These are phyloP conservation scores for Metarhizium anisopliae DNA, from an alignment of 2,329 filamentous ascomycete genomes.

Conservation along the genomic window DNA sequence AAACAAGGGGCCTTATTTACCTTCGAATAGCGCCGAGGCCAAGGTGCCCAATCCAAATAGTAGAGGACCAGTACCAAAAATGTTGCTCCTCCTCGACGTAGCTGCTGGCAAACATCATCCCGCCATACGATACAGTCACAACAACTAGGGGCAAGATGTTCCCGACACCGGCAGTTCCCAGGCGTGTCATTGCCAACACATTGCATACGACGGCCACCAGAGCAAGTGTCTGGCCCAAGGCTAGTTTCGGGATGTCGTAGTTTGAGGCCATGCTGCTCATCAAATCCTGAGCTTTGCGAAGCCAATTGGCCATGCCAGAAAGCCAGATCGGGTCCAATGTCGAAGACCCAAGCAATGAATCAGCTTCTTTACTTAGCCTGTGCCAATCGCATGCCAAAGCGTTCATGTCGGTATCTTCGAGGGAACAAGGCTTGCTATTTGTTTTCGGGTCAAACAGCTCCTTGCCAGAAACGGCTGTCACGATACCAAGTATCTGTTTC, in stretches of 20 bases:
- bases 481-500: slow-evolving; percentile 67
- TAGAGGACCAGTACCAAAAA: slow-evolving; percentile 91
- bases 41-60: slow-evolving; percentile 56
- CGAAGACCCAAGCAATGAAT: slow-evolving; percentile 11
- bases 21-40: slow-evolving; percentile 36
- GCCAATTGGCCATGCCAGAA: slow-evolving; percentile 47
- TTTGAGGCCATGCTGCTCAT: slow-evolving; percentile 91
- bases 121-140: slow-evolving; percentile 55
- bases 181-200: slow-evolving; percentile 5
- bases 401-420: slow-evolving; percentile 34
- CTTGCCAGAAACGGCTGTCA: slow-evolving; percentile 60
- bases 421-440: slow-evolving; percentile 27
- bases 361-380: slow-evolving; percentile 18
- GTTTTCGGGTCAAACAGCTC: slow-evolving; percentile 30
- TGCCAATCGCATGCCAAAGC: slow-evolving; percentile 63
- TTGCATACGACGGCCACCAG: slow-evolving; percentile 19
- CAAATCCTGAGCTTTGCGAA: slow-evolving; percentile 61
- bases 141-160: slow-evolving; percentile 34
- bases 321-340: slow-evolving; percentile 31
- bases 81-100: slow-evolving; percentile 98
- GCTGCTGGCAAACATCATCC: slow-evolving; percentile 97
- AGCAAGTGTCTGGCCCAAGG: slow-evolving; percentile 33
- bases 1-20: slow-evolving; percentile 15
- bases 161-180: slow-evolving; percentile 7
- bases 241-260: slow-evolving; percentile 64